Percentiles rank a stretch among this genome's conserved stretches.
These are phyloP conservation scores for Ceratobasidium sp. DNA, from an alignment of 1,284 basidiomycete genomes.

Conservation along the genomic window DNA sequence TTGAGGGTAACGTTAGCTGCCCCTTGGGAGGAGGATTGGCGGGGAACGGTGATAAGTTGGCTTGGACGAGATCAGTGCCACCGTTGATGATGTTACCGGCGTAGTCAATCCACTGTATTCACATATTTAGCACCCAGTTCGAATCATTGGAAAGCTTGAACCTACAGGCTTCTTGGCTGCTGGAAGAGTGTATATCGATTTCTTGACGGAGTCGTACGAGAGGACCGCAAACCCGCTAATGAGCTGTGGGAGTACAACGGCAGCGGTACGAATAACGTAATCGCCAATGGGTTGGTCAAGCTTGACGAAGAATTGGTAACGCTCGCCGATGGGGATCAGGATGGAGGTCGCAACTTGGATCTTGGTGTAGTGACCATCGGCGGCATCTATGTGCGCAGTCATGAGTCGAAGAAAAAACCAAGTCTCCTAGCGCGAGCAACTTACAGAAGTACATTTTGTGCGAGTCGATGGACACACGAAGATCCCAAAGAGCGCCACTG, in stretches of 20 bases:
- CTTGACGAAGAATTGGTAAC: slow-evolving; percentile 37
- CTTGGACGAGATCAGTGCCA: slow-evolving; percentile 1
- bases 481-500: slow-evolving; percentile 17
- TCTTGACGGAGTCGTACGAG: not conserved
- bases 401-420: not conserved
- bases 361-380: slow-evolving; percentile 34
- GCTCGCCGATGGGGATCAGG: slow-evolving; percentile 34
- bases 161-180: slow-evolving; percentile 12
- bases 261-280: slow-evolving; percentile 36
- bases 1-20: slow-evolving; percentile 10
- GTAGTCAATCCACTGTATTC: slow-evolving; percentile 16
- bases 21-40: slow-evolving; percentile 23
- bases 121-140: not conserved
- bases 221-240: slow-evolving; percentile 37
- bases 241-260: slow-evolving; percentile 26
- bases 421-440: not conserved
- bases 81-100: slow-evolving; percentile 37
- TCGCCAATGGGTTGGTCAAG: slow-evolving; percentile 35
- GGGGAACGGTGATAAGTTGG: slow-evolving; percentile 26
- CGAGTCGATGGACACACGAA: slow-evolving; percentile 22
- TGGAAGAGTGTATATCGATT: slow-evolving; percentile 4
- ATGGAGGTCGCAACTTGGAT: slow-evolving; percentile 25
- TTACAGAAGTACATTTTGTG: slow-evolving; percentile 26
- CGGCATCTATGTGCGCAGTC: slow-evolving; percentile 8
- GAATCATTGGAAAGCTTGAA: not conserved